Evolutionary conservation across 225 moss, liverwort and hornwort genomes (phyloP), one percentile per base, ranked within the genome.

Genomic region (Marchantia paleacea): DNA sequence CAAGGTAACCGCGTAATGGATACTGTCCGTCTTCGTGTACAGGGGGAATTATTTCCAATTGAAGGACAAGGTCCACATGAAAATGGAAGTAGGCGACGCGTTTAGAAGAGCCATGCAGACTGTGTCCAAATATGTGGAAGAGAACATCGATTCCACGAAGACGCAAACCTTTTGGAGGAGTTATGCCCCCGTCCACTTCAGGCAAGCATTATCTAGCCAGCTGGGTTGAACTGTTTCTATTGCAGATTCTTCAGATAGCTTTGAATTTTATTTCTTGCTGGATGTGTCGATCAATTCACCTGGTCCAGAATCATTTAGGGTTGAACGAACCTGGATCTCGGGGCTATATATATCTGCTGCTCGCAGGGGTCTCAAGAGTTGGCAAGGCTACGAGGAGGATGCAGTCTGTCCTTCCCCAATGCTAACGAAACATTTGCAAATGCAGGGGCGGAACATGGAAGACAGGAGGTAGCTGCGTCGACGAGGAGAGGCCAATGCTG

Each of bases 391-490:
- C n/a, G 20, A 8, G 68, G 28, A 19, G 26, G 13, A 75, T 49
- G 55, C 28, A 15, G 18, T 1, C 60, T 3, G 60, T 15, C 22
- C 52, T 51, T 24, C 1, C 11, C n/a, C 72, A 51, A 3, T 72
- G 22, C 72, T 72, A 11, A 51, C 22, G 22, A 50, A 72, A 15
- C 18, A 13, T 20, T 79, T 54, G 55, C 28, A 28, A 18, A 7
- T 55, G 55, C 75, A 96, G 94, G 75, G 94, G 94, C 0, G 96
- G 94, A 26, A 64, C 91, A 12, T 94, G 96, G 96, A 94, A 96
- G 48, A 81, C 78, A 7, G 96, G 96, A 4, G 96, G 96, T 16
- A 90, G 87, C 52, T 96, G 96, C 69, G 62, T 88, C 52, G 39
- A 79, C 0, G 96, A 96, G 77, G 55, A 26, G 5, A 83, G 86